A percentile compares a stretch with the other conserved stretches of the same genome.
Evolutionary conservation across 768 basidiomycete genomes (phyloP).

Genomic region (Phanerochaete carnosa): DNA sequence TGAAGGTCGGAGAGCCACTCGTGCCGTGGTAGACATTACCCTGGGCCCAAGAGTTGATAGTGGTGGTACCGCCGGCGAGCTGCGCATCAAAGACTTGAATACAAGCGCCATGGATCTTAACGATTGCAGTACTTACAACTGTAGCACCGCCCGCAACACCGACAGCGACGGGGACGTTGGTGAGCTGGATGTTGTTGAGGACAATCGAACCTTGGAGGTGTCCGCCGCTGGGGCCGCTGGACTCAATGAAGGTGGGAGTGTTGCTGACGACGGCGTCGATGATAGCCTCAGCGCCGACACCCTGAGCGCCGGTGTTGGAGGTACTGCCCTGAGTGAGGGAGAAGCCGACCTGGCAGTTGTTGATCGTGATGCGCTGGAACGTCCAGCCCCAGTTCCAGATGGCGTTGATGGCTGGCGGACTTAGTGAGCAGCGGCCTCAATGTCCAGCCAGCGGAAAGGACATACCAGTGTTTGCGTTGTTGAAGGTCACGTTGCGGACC

Average conservation of each 20-base stretch:
- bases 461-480: constrained; percentile 42
- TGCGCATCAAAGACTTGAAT: neutral
- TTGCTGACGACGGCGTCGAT: constrained; percentile 63
- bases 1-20: constrained; percentile 40
- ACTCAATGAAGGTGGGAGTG: constrained; percentile 59
- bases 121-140: constrained; percentile 24
- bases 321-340: constrained; percentile 15
- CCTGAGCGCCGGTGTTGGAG: constrained; percentile 18
- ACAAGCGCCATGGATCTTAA: neutral
- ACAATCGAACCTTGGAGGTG: constrained; percentile 56
- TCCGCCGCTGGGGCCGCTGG: constrained; percentile 42
- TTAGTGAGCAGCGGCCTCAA: constrained; percentile 3
- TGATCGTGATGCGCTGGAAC: constrained; percentile 46
- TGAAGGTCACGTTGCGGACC: constrained; percentile 58
- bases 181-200: constrained; percentile 60
- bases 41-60: constrained; percentile 70
- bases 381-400: constrained; percentile 41
- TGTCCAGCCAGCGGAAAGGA: neutral
- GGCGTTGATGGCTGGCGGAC: constrained; percentile 14
- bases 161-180: constrained; percentile 59
- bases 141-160: constrained; percentile 48
- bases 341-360: constrained; percentile 35
- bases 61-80: constrained; percentile 47
- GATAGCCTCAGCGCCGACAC: constrained; percentile 57
- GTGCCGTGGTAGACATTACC: constrained; percentile 68